Base-by-base conservation (phyloP, 768 basidiomycete genomes). In the Ramaria sp. region DNA sequence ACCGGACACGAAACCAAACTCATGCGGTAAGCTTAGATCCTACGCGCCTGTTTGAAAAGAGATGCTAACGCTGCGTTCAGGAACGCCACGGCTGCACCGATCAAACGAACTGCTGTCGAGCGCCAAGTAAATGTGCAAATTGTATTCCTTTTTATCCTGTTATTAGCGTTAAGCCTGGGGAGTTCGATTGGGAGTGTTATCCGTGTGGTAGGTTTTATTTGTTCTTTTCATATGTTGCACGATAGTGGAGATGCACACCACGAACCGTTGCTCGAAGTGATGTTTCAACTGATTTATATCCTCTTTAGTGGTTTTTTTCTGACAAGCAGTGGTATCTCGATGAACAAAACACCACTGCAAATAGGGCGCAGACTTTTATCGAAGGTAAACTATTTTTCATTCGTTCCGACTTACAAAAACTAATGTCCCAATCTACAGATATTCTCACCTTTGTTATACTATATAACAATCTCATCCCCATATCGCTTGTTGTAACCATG, bases 401-500 rank as follows among this genome's bases (percentile, higher is more conserved):
- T 27, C 27, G 27, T 2, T 27, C 27, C 27, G 2, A 27, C 3
- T 27, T 27, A 27, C 27, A 27, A 27, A 27, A 27, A 27, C 27
- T 27, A 27, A 27, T 27, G 27, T 7, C 7, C 10, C n/a, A 34
- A 20, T 20, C 17, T 19, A 12, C 54, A 91, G 95, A 99, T 69
- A 91, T 98, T 57, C 78, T 99, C 39, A 98, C 96, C 10, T 99
- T 97, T 75, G 90, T 98, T 70, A 95, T 99, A 69, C 78, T 97
- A 41, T 98, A 97, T 77, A 98, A 97, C 75, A 99, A 98, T 73
- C 79, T 99, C 63, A 98, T 99, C 59, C 95, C 95, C 3, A 99
- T 99, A 65, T 98, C 95, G 56, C 84, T 99, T 63, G 95, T 98
- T 64, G 96, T 99, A 63, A 98, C 96, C 3, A 98, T 98, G 88